Evolutionary conservation across 1,284 basidiomycete species (phyloP), one percentile per base, ranked within the genome.

Genomic region (Malassezia obtusa): DNA sequence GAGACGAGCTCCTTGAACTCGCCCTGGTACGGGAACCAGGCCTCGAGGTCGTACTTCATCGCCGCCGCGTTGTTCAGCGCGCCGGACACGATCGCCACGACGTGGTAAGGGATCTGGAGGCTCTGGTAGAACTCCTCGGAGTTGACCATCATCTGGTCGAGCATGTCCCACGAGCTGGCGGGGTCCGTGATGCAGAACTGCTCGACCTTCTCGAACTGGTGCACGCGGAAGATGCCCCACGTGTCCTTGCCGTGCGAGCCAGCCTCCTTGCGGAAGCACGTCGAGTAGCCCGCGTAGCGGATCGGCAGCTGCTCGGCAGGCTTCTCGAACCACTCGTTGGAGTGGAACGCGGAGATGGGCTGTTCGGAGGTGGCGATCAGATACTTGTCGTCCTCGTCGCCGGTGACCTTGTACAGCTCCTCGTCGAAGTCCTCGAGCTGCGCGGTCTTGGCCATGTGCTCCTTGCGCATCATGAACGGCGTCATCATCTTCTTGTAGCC

Each of bases 191-290:
- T 82, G 78, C 86, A 85, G 77, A 98, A 98, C 75, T 82, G 81
- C 75, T 99, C 94, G 48, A 99, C 81, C 78, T 99, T 99, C 77
- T 99, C 94, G 67, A 99, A 99, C 77, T 99, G 94, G 76, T 99
- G 94, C 47, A 98, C 91, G 32, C 94, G 87, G 83, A 98, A 98
- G 77, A 96, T 95, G 55, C 92, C 94, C 90, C 92, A 96, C 78
- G 94, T 96, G 71, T 99, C 94, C 52, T 89, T 85, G 14, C 94
- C 94, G 39, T 90, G 89, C 4, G 88, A 86, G 43, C 92, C 94
- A 4, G 92, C 92, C 78, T 99, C 92, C 77, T 96, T 98, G 43
- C 94, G 83, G 84, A 99, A 99, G 76, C 92, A 98, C n/a, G 92
- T 98, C 68, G 81, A 82, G 75, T 82, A 82, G 30, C 81, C 81